Percentiles rank a stretch among this genome's conserved stretches.
phyloP scores from a whole-genome alignment of 495 filamentous ascomycete species.

The Aspergillus sclerotioniger region DNA sequence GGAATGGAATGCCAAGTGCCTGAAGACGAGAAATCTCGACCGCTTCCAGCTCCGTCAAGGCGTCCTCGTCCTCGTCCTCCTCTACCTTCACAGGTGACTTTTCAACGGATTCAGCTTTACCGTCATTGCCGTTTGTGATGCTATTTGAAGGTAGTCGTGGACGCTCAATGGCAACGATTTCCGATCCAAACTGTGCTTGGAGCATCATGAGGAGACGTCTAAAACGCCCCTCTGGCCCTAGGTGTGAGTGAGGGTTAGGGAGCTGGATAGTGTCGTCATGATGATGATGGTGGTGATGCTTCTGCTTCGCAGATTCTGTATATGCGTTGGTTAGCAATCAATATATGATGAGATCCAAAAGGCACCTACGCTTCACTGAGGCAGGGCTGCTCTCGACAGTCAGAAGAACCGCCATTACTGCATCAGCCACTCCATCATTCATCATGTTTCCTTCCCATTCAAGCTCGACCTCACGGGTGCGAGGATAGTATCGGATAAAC shows the following conservation, averaged over 20 bases:
- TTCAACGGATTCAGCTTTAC: constrained; percentile 32
- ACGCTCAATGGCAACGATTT: constrained; percentile 68
- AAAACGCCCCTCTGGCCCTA: constrained; percentile 71
- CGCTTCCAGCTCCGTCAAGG: constrained; percentile 54
- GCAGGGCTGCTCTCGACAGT: constrained; percentile 90
- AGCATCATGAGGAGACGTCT: constrained; percentile 90
- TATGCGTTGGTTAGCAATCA: constrained; percentile 10
- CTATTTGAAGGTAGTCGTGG: constrained; percentile 52
- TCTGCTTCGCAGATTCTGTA: constrained; percentile 55
- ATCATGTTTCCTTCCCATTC: constrained; percentile 98
- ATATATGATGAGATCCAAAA: neutral
- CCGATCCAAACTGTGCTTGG: constrained; percentile 88
- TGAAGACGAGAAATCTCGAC: constrained; percentile 68
- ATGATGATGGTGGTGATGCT: constrained; percentile 51
- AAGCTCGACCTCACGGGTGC: constrained; percentile 75
- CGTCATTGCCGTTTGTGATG: constrained; percentile 38
- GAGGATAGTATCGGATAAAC: constrained; percentile 61
- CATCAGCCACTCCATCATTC: constrained; percentile 95
- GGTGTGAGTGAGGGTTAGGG: constrained; percentile 68
- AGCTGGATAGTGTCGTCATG: constrained; percentile 29
- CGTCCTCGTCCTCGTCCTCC: constrained; percentile 41
- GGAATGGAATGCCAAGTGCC: constrained; percentile 79
- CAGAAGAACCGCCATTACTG: constrained; percentile 86
- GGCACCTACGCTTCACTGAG: constrained; percentile 75
- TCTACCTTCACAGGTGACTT: constrained; percentile 17